Evolutionary conservation across 2,329 filamentous ascomycete species (phyloP).

Genomic region (Coniochaeta sp.): DNA sequence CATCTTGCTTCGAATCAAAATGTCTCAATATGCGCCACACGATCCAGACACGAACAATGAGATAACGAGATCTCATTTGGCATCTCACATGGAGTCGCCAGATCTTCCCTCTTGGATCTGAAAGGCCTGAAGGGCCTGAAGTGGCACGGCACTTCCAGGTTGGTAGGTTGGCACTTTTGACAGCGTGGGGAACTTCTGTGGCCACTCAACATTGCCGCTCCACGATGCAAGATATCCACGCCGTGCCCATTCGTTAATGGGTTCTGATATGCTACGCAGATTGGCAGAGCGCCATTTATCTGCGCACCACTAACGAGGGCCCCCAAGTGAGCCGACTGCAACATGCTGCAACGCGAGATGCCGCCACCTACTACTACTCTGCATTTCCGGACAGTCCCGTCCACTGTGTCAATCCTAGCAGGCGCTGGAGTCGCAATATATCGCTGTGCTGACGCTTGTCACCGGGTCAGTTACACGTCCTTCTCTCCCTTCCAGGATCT

Average conservation of each 20-base stretch:
- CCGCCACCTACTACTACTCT: background rate
- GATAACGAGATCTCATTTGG: too few species aligned
- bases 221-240: too few species aligned
- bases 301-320: background rate
- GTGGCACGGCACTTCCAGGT: too few species aligned
- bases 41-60: background rate
- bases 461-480: background rate
- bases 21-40: background rate
- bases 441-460: background rate
- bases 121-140: too few species aligned
- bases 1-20: background rate
- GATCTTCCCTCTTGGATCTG: too few species aligned
- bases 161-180: too few species aligned
- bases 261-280: background rate
- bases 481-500: background rate
- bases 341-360: background rate
- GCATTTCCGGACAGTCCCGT: background rate
- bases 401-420: background rate
- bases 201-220: too few species aligned
- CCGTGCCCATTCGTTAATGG: background rate
- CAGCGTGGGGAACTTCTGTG: too few species aligned
- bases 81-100: too few species aligned
- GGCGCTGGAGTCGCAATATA: background rate
- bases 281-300: background rate
- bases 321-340: background rate